A percentile compares a stretch with the other conserved stretches of the same genome.
These are phyloP conservation scores for Aspergillus funiculosus DNA, from an alignment of 495 filamentous ascomycete genomes.

Conservation along the genomic window DNA sequence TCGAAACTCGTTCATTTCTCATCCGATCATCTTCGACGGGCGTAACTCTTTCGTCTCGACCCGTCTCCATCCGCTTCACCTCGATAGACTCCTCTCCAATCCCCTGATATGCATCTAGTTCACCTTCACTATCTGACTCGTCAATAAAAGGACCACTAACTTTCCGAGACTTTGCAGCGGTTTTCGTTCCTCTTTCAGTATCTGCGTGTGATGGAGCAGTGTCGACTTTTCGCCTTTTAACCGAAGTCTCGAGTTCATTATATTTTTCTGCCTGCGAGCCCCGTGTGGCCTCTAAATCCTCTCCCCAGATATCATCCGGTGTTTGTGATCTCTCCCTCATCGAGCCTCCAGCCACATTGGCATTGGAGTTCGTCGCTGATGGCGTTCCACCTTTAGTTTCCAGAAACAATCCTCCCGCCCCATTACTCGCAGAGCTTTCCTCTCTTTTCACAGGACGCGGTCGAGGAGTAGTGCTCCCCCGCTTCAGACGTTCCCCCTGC, in stretches of 20 bases:
- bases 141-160: slow-evolving; percentile 55
- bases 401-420: slow-evolving; percentile 36
- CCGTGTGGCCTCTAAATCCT: slow-evolving; percentile 17
- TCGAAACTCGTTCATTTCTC: slow-evolving; percentile 41
- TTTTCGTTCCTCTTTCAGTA: slow-evolving; percentile 17
- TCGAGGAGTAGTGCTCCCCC: slow-evolving; percentile 14
- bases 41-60: slow-evolving; percentile 9
- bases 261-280: slow-evolving; percentile 19
- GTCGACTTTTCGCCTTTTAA: slow-evolving; percentile 41
- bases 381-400: slow-evolving; percentile 33
- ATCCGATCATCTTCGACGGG: slow-evolving; percentile 38
- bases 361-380: slow-evolving; percentile 1
- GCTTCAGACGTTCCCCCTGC: slow-evolving; percentile 13
- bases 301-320: slow-evolving; percentile 37
- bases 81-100: slow-evolving; percentile 12
- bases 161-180: slow-evolving; percentile 15
- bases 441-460: slow-evolving; percentile 19
- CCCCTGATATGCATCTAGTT: slow-evolving; percentile 28
- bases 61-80: neutral
- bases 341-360: neutral
- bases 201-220: slow-evolving; percentile 15
- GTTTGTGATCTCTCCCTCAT: slow-evolving; percentile 20
- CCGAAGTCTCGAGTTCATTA: slow-evolving; percentile 26
- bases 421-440: slow-evolving; percentile 15
- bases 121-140: slow-evolving; percentile 63